Conservation (phyloP, 306 rosid species). For the Acacia acuminata region DNA sequence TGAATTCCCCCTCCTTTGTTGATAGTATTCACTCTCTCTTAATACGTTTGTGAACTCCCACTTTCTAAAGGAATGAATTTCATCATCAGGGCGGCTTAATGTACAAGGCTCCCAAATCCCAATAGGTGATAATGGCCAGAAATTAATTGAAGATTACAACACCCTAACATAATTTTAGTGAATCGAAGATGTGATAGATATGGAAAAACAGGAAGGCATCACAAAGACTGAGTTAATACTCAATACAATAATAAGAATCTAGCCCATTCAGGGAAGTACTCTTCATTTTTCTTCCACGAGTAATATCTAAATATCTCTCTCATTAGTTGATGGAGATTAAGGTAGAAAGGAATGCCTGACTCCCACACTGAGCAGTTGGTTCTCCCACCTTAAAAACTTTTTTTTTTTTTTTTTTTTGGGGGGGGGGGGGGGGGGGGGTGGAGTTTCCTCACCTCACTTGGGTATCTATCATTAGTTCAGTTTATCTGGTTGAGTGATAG, state of each 20-base stretch:
- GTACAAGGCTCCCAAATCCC: no score
- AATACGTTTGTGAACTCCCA: background rate
- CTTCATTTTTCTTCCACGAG: background rate
- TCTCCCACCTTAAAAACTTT: no score
- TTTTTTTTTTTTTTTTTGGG: no score
- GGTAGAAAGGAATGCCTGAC: background rate
- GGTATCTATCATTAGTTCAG: no score
- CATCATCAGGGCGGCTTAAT: background rate
- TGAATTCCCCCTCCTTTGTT: background rate
- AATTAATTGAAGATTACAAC: constrained; percentile 10
- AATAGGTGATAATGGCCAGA: background rate
- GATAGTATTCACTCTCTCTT: background rate
- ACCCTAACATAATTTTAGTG: constrained; percentile 15
- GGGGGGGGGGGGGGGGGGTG: no score
- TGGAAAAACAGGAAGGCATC: background rate
- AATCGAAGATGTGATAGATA: background rate
- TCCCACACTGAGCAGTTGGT: background rate
- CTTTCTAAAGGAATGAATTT: constrained; percentile 10
- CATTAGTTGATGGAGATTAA: background rate
- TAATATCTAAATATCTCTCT: constrained; percentile 1
- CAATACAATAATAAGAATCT: background rate
- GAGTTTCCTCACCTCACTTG: no score
- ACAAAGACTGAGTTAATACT: background rate
- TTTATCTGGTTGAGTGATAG: no score
- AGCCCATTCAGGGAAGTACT: background rate